These are phyloP conservation scores for Chloris gayana DNA, from an alignment of 176 grass and related monocot species.

Conservation along the genomic window DNA sequence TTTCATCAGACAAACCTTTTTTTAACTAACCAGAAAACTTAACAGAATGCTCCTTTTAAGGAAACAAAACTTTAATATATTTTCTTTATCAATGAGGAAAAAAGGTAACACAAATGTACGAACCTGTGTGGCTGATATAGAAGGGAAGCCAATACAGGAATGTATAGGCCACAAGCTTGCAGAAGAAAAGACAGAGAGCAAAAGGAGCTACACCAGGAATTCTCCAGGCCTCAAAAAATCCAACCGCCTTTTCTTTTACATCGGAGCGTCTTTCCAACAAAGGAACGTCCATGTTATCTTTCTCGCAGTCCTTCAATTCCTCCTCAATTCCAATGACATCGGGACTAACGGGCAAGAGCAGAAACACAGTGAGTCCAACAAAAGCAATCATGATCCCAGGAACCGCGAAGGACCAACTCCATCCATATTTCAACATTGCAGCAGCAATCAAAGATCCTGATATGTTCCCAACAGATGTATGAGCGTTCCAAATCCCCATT, in stretches of 20 bases:
- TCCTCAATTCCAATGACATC: slow-evolving; percentile 62
- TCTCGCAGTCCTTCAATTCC: slow-evolving; percentile 44
- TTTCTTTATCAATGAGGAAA: not conserved
- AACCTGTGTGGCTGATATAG: slow-evolving; percentile 93
- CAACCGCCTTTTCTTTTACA: slow-evolving; percentile 49
- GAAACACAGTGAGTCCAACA: slow-evolving; percentile 59
- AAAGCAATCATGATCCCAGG: slow-evolving; percentile 62
- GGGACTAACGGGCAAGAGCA: slow-evolving; percentile 64
- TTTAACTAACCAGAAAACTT: not conserved
- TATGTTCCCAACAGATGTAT: slow-evolving; percentile 79
- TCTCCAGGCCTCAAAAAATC: slow-evolving; percentile 78
- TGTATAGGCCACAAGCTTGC: slow-evolving; percentile 85
- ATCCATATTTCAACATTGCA: slow-evolving; percentile 66
- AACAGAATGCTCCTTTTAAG: not conserved
- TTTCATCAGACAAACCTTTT: not conserved
- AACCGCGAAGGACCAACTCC: slow-evolving; percentile 69
- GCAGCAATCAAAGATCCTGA: slow-evolving; percentile 73
- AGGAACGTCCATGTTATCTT: slow-evolving; percentile 46
- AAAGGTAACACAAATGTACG: not conserved
- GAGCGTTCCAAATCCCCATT: slow-evolving; percentile 85
- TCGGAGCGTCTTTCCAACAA: slow-evolving; percentile 45
- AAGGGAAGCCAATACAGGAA: slow-evolving; percentile 91
- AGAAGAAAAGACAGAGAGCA: slow-evolving; percentile 86
- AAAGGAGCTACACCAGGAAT: slow-evolving; percentile 83
- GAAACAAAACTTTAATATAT: not conserved